These are phyloP conservation scores for Ophiocordyceps camponoti-leonardi DNA, from an alignment of 2,329 filamentous ascomycete species.

Conservation along the genomic window DNA sequence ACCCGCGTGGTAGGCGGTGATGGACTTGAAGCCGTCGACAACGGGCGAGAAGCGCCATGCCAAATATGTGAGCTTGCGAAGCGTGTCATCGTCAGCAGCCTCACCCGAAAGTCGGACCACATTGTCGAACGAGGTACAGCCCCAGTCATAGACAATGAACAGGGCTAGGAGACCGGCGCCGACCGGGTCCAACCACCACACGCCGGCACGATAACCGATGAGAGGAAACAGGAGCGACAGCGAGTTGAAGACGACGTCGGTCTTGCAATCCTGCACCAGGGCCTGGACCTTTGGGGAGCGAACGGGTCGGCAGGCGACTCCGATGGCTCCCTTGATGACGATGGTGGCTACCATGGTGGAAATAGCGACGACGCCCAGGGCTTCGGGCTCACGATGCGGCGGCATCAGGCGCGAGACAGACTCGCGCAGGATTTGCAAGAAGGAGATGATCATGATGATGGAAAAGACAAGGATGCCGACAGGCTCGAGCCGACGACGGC, in stretches of 20 bases:
- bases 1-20: conserved; percentile 16
- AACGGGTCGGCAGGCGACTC: conserved; percentile 67
- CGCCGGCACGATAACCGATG: conserved; percentile 34
- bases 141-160: conserved; percentile 56
- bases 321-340: conserved; percentile 63
- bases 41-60: conserved; percentile 16
- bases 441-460: conserved; percentile 69
- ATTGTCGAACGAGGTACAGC: conserved; percentile 26
- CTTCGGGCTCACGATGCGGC: conserved; percentile 30
- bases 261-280: conserved; percentile 26
- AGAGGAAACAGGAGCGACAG: conserved; percentile 79
- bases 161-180: conserved; percentile 46
- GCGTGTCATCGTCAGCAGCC: conserved; percentile 11
- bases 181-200: conserved; percentile 51
- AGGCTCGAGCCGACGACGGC: conserved; percentile 51
- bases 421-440: conserved; percentile 57
- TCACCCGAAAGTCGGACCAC: conserved; percentile 14
- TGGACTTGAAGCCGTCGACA: conserved; percentile 14
- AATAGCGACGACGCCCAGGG: conserved; percentile 12
- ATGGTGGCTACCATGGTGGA: conserved; percentile 52
- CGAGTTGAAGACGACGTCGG: conserved; percentile 74
- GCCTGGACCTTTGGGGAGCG: conserved; percentile 73
- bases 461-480: conserved; percentile 64
- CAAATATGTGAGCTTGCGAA: conserved; percentile 15
- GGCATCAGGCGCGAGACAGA: conserved; percentile 43